Percentiles rank a stretch among this genome's conserved stretches.
Evolutionary conservation across 495 filamentous ascomycete species (phyloP).

Genomic region (Podospora pseudoanserina): DNA sequence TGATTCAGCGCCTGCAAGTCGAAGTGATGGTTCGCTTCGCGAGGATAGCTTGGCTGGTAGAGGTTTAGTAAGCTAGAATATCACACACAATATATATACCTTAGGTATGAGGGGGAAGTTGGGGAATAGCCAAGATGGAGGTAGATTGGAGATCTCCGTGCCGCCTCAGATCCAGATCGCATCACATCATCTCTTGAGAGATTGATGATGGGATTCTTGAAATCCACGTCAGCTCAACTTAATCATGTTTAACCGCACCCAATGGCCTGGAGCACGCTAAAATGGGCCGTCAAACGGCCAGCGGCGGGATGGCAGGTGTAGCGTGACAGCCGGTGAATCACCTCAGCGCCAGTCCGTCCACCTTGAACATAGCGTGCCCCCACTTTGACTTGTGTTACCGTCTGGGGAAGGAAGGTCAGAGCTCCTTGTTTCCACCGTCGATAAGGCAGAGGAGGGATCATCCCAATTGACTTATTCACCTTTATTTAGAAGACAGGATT

Average conservation of each 20-base stretch:
- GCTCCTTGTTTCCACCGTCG: background rate
- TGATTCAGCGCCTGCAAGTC: background rate
- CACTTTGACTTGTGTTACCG: background rate
- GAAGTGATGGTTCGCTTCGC: background rate
- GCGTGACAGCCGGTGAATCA: background rate
- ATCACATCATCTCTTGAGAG: background rate
- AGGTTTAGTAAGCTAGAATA: background rate
- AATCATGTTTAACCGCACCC: background rate
- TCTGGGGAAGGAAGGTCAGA: background rate
- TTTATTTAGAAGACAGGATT: background rate
- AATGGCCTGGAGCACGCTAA: background rate
- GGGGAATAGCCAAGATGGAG: too few species aligned
- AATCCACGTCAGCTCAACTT: background rate
- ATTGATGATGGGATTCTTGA: background rate
- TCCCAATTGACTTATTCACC: background rate
- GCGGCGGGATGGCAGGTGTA: background rate
- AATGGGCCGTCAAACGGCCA: background rate
- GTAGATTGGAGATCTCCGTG: background rate
- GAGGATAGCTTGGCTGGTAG: background rate
- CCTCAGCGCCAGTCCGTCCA: background rate
- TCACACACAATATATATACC: too few species aligned
- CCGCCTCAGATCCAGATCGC: background rate
- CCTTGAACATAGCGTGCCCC: background rate
- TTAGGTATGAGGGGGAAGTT: too few species aligned
- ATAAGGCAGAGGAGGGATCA: background rate